Evolutionary conservation across 148 eudicot genomes (phyloP), one percentile per base, ranked within the genome.

Genomic region (Nyssa sinensis): DNA sequence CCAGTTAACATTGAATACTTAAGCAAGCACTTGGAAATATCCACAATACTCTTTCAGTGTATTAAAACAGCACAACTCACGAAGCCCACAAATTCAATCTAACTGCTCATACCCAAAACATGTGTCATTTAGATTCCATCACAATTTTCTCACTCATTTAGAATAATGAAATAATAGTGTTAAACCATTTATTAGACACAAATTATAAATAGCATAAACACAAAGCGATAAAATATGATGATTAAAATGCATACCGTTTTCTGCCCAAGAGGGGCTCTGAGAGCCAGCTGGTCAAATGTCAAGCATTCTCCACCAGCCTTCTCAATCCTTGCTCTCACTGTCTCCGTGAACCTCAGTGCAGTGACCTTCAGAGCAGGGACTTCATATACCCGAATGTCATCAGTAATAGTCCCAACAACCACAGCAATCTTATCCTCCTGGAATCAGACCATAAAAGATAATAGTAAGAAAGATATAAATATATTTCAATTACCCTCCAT

Each of bases 251-350:
- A 30, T 80, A 87, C 90, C 81, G 90, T 87, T 80, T 87, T 82
- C 83, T 84, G 90, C 19, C 90, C 90, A 76, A 87, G 90, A 34
- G 90, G 90, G 31, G 90, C 88, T 51, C 81, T 80, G 32, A 87
- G 86, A 72, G 90, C 90, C 70, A 87, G 75, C 84, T 87, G 88
- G 59, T 84, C 90, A 70, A 87, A 87, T 31, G 90, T 87, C 11
- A 87, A 33, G 71, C 88, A 84, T 77, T 87, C 88, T 4, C 90
- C 90, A 61, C 90, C 88, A 9, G 90, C 86, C 69, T 87, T 84
- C 77, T 84, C 90, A 70, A 84, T 87, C 44, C 88, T 81, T 34
- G 90, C 90, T 74, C 90, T 77, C 5, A 86, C 90, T 2, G 84
- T 87, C 70, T 87, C 86, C 30, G 90, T 87, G 67, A 87, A 87